phyloP scores from a whole-genome alignment of 129 eudicot genomes.

The Artemisia argyi region DNA sequence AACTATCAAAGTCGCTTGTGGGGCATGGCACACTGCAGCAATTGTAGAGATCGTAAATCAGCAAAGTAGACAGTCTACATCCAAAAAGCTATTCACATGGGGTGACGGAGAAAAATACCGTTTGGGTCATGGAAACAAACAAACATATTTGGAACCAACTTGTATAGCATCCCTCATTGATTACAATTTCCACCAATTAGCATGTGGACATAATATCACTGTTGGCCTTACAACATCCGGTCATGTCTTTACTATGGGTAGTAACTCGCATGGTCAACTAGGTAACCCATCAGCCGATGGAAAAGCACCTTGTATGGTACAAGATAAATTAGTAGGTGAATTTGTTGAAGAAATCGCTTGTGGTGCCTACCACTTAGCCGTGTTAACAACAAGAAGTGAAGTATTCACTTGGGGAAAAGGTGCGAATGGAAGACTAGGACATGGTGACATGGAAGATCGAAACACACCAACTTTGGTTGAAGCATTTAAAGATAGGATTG shows the following conservation, averaged over 20 bases:
- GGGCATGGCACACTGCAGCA: slow-evolving; percentile 95
- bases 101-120: slow-evolving; percentile 90
- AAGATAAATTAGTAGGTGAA: slow-evolving; percentile 80
- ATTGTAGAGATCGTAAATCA: slow-evolving; percentile 64
- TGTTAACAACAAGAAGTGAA: slow-evolving; percentile 79
- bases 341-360: slow-evolving; percentile 91
- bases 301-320: slow-evolving; percentile 70
- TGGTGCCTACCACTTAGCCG: slow-evolving; percentile 81
- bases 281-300: slow-evolving; percentile 86
- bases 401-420: slow-evolving; percentile 92
- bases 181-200: slow-evolving; percentile 78
- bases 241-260: slow-evolving; percentile 88
- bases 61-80: slow-evolving; percentile 32
- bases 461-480: slow-evolving; percentile 71
- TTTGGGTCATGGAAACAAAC: slow-evolving; percentile 77
- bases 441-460: slow-evolving; percentile 79
- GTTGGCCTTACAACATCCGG: slow-evolving; percentile 91
- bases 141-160: slow-evolving; percentile 61
- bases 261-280: slow-evolving; percentile 62
- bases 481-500: slow-evolving; percentile 70
- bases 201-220: slow-evolving; percentile 71
- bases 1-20: slow-evolving; percentile 77
- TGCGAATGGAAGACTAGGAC: slow-evolving; percentile 86
- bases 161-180: slow-evolving; percentile 67
- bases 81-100: slow-evolving; percentile 86